phyloP scores from a whole-genome alignment of 1,284 basidiomycete genomes.

The Ceratobasidium sp. region DNA sequence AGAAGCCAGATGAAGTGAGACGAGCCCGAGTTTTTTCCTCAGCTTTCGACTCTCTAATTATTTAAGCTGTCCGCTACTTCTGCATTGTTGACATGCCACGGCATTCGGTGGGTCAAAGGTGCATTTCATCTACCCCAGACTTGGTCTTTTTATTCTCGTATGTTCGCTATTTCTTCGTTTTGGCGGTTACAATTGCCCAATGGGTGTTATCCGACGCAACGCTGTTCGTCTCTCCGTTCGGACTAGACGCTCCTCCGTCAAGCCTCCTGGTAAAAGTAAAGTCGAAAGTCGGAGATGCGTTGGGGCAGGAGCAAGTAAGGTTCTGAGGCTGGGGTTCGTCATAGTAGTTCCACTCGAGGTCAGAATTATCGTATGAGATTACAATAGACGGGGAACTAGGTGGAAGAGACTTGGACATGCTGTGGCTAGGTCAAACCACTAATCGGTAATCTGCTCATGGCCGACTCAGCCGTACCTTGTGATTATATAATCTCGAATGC shows the following conservation, averaged over 20 bases:
- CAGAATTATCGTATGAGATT: too few relatives aligned
- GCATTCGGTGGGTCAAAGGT: slow-evolving; percentile 77
- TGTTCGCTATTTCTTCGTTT: slow-evolving; percentile 17
- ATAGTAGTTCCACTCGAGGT: neutral
- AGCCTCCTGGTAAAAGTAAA: neutral
- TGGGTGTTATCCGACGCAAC: neutral
- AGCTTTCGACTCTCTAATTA: slow-evolving; percentile 84
- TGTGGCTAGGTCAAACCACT: too few relatives aligned
- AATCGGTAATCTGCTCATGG: too few relatives aligned
- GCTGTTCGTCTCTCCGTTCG: neutral
- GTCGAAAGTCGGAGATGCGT: neutral
- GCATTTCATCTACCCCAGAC: slow-evolving; percentile 88
- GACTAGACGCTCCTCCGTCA: neutral
- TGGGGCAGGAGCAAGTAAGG: too few relatives aligned
- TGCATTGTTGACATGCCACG: slow-evolving; percentile 64
- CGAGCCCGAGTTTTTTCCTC: slow-evolving; percentile 55
- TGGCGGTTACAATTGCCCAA: slow-evolving; percentile 26
- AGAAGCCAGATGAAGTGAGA: too few relatives aligned
- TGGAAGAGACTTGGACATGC: too few relatives aligned
- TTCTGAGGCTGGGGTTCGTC: neutral
- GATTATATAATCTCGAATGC: too few relatives aligned
- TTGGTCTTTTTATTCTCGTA: slow-evolving; percentile 58
- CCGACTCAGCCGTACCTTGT: too few relatives aligned
- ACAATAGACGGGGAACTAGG: too few relatives aligned
- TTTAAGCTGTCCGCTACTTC: slow-evolving; percentile 68